Percentiles rank a stretch among this genome's conserved stretches.
These are phyloP conservation scores for Lepraria neglecta DNA, from an alignment of 495 filamentous ascomycete genomes.

Conservation along the genomic window DNA sequence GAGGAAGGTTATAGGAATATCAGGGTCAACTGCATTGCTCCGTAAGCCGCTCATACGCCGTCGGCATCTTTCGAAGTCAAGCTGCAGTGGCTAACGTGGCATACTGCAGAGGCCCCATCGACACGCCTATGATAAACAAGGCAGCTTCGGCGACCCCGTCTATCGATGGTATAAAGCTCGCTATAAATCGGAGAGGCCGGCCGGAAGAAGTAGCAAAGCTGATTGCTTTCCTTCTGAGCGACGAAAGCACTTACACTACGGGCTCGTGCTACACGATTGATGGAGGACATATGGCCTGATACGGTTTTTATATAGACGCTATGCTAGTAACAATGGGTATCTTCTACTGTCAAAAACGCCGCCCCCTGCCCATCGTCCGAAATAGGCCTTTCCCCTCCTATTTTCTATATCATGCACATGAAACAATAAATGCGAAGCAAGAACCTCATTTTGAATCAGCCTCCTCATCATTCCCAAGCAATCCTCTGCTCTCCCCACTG, in stretches of 20 bases:
- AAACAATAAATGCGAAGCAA: background rate
- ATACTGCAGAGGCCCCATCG: conserved; percentile 44
- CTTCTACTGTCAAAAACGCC: background rate
- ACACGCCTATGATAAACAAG: conserved; percentile 46
- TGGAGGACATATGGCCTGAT: conserved; percentile 21
- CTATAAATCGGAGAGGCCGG: conserved; percentile 41
- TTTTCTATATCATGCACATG: background rate
- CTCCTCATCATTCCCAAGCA: conserved; percentile 20
- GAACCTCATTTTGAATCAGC: background rate
- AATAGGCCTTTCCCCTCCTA: background rate
- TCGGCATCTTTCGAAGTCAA: background rate
- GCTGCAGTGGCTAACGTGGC: background rate
- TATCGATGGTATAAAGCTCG: conserved; percentile 22
- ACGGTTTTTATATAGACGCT: background rate
- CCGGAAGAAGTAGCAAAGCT: conserved; percentile 47
- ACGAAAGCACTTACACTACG: conserved; percentile 51
- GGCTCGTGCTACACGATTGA: conserved; percentile 41
- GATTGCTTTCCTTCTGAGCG: conserved; percentile 52
- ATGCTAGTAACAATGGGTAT: conserved; percentile 9
- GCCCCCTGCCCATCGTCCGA: background rate
- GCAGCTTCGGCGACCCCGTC: background rate
- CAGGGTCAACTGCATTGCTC: conserved; percentile 54
- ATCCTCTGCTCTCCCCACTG: conserved; percentile 5
- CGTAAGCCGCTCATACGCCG: conserved; percentile 32
- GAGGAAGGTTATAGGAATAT: conserved; percentile 49